Base-by-base conservation (phyloP, 1,284 basidiomycete genomes). In the Phellopilus nigrolimitatus region DNA sequence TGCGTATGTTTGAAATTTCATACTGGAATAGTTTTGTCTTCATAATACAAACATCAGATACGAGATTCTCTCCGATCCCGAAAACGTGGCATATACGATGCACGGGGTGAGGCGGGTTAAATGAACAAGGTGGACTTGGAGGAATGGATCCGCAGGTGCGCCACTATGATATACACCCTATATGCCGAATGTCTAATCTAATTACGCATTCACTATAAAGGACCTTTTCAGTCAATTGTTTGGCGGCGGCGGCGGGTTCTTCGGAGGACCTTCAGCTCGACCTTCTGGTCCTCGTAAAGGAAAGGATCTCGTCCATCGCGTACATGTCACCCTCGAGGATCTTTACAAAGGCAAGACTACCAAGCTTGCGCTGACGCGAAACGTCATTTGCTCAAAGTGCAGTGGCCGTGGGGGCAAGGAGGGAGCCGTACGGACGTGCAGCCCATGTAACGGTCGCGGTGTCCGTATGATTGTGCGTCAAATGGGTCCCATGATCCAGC, bases 401-500 rank as follows among this genome's bases (percentile, higher is more conserved):
- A 87, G 88, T 60, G 97, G 97, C 59, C 93, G 91, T 66, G 97
- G 97, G 52, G 97, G 97, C 58, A 99, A 99, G 72, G 94, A 97
- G 38, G 95, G 95, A 53, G 88, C 95, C 27, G 93, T 97, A 55
- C 83, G 85, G 68, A 68, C 76, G 42, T 99, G 97, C 70, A 62
- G 69, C 44, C 67, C 76, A 17, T 99, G 97, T 74, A 79, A 76
- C 62, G 97, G 97, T 59, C 91, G 93, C 62, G 97, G 97, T 67
- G 73, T 97, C 73, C 91, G 88, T 69, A 72, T 98, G 62, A 91
- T 88, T 52, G 75, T 98, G 55, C 89, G 97, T 56, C 95, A 98
- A 70, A 88, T 97, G 80, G 97, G 97, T 31, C 97, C 97, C 13
- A 99, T 99, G 97, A 93, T 99, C 62, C 97, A 99, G 72, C 97